Conservation (phyloP, 371 early-diverging fungal genomes). For the Entomophthora muscae region DNA sequence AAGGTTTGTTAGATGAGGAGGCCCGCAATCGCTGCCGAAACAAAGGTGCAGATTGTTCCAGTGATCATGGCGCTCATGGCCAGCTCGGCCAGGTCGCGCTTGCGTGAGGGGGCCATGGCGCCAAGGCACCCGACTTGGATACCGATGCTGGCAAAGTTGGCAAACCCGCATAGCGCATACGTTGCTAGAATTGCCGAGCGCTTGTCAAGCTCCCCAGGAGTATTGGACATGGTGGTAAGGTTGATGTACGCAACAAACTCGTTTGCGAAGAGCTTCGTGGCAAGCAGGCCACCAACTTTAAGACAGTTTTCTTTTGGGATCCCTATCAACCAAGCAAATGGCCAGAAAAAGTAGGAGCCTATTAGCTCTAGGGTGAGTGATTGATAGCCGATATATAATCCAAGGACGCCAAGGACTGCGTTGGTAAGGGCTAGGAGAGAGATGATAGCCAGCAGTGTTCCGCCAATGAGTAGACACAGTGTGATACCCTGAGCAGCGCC, state of each 20-base stretch:
- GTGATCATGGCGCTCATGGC: too few species aligned
- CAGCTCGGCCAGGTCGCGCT: too few species aligned
- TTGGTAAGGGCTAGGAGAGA: constrained; percentile 49
- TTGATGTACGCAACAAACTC: constrained; percentile 74
- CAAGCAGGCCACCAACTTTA: constrained; percentile 52
- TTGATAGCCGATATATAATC: constrained; percentile 44
- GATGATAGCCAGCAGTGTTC: constrained; percentile 54
- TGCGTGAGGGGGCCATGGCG: constrained; percentile 61
- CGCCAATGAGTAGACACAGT: constrained; percentile 52
- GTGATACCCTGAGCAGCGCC: constrained; percentile 74
- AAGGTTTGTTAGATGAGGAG: constrained; percentile 41
- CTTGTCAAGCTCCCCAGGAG: not conserved
- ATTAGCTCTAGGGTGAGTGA: constrained; percentile 43
- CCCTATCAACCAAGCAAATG: constrained; percentile 71
- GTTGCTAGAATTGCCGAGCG: constrained; percentile 36
- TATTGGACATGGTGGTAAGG: constrained; percentile 14
- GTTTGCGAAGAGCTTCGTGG: constrained; percentile 72
- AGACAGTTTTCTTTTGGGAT: constrained; percentile 38
- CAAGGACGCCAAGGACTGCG: constrained; percentile 55
- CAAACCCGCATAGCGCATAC: too few species aligned
- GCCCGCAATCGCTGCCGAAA: constrained; percentile 76
- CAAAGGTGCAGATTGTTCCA: too few species aligned
- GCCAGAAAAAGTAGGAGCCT: constrained; percentile 58
- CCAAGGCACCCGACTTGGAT: constrained; percentile 68
- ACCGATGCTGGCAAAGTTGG: too few species aligned